Evolutionary conservation across 306 rosid genomes (phyloP), one percentile per base, ranked within the genome.

Genomic region (Vigna unguiculata): DNA sequence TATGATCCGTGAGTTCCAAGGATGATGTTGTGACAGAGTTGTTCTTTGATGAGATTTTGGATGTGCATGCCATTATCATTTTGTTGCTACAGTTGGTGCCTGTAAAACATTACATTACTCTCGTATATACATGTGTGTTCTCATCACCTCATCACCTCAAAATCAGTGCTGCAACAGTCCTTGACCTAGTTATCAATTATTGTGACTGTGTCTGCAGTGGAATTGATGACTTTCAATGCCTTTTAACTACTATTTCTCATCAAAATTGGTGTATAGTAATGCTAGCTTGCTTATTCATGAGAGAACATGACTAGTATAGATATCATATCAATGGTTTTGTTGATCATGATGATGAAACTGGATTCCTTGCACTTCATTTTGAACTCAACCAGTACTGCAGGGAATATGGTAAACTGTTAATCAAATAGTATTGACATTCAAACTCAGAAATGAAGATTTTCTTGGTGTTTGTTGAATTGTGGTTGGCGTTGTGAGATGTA

Each of bases 191-290:
- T 34, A 48, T 45, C 22, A 40, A 49, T 51, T 32, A 7, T 25
- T 24, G 25, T 8, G 2, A 3, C 61, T 52, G 17, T 70, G 19
- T 34, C n/a, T 49, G 46, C 60, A 30, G 28, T 30, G 30, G 19
- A 70, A 24, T 70, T 70, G 7, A 34, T 32, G n/a, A 17, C 75
- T 70, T 70, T 51, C 1, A 70, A 46, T 32, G 68, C 17, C 22
- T 1, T 28, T 28, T 28, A 28, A 5, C 4, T 28, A 28, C 30
- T 28, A 5, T 28, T 28, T 28, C 0, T 22, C 5, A 22, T 22
- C 62, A 55, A 55, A 55, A 11, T 21, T 20, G 30, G 10, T 17
- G 24, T 7, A 17, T 19, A 3, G 9, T 51, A 3, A 0, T 20
- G 30, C 60, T 53, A 6, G 40, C 69, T 9, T 36, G 16, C n/a